Conservation (phyloP, 176 grass and related monocot genomes). For the Oryza australiensis region DNA sequence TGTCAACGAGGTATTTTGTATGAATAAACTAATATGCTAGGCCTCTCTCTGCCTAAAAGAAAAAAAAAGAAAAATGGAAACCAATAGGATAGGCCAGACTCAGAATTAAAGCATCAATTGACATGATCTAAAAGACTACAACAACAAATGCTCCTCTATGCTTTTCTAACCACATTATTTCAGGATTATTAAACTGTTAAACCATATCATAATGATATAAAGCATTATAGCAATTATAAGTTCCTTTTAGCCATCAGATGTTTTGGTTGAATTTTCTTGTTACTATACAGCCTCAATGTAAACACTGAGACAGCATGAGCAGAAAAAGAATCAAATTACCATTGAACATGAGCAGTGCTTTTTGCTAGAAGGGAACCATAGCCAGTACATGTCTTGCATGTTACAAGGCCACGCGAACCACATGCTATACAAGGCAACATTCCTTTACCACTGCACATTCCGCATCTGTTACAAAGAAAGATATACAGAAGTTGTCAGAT, state of each 20-base stretch:
- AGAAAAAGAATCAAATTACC: constrained; percentile 47
- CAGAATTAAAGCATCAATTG: constrained; percentile 17
- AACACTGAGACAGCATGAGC: neutral
- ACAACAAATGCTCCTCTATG: neutral
- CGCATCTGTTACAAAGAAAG: constrained; percentile 67
- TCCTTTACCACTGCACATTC: constrained; percentile 78
- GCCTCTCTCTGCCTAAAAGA: neutral
- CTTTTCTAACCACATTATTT: neutral
- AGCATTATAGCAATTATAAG: constrained; percentile 6
- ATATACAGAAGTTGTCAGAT: neutral
- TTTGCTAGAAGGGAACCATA: constrained; percentile 69
- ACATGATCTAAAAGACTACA: constrained; percentile 2
- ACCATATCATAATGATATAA: constrained; percentile 11
- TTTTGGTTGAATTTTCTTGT: constrained; percentile 12
- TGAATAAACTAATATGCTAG: neutral
- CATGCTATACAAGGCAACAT: constrained; percentile 72
- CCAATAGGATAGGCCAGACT: neutral
- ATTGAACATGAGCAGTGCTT: constrained; percentile 76
- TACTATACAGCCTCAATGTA: neutral
- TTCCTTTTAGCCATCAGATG: constrained; percentile 14
- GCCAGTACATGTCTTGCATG: constrained; percentile 73
- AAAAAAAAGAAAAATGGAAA: neutral
- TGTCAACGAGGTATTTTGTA: constrained; percentile 14
- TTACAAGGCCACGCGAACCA: constrained; percentile 66
- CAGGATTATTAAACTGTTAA: constrained; percentile 8